Evolutionary conservation across 805 yeast species (phyloP).

Genomic region (Cyberlindnera suaveolens): DNA sequence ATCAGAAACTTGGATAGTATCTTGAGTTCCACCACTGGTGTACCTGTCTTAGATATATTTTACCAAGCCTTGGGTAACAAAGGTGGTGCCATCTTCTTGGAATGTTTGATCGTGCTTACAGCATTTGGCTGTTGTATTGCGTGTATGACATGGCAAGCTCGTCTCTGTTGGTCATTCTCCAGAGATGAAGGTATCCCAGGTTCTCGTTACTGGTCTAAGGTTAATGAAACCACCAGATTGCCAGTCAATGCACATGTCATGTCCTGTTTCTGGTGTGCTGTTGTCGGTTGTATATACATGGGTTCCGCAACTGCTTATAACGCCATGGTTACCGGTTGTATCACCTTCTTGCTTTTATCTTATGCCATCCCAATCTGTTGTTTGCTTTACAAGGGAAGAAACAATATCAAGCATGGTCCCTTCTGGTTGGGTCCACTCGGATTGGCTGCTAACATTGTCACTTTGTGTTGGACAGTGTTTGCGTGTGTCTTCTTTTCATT

Average conservation of each 20-base stretch:
- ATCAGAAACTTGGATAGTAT: constrained; percentile 47
- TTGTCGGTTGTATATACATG: constrained; percentile 56
- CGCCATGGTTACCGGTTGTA: constrained; percentile 56
- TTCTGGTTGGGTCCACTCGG: constrained; percentile 62
- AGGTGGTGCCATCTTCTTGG: constrained; percentile 50
- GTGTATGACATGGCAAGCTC: constrained; percentile 62
- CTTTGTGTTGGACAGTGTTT: constrained; percentile 52
- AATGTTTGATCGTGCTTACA: constrained; percentile 41
- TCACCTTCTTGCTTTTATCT: constrained; percentile 50
- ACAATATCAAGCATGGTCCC: constrained; percentile 53
- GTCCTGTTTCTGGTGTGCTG: constrained; percentile 45
- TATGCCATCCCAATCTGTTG: constrained; percentile 51
- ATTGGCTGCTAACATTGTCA: constrained; percentile 40
- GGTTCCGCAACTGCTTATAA: constrained; percentile 65
- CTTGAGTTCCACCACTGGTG: constrained; percentile 42
- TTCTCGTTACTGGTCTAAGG: constrained; percentile 41
- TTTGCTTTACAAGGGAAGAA: constrained; percentile 42
- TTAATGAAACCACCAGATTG: constrained; percentile 41
- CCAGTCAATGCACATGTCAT: constrained; percentile 56
- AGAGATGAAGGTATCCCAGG: constrained; percentile 59
- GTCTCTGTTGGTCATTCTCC: constrained; percentile 63
- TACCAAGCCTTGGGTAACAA: constrained; percentile 48
- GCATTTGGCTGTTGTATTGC: constrained; percentile 56
- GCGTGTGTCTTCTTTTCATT: constrained; percentile 56
- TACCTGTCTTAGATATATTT: constrained; percentile 59